These are phyloP conservation scores for Tagetes patula DNA, from an alignment of 129 eudicot genomes.

Conservation along the genomic window DNA sequence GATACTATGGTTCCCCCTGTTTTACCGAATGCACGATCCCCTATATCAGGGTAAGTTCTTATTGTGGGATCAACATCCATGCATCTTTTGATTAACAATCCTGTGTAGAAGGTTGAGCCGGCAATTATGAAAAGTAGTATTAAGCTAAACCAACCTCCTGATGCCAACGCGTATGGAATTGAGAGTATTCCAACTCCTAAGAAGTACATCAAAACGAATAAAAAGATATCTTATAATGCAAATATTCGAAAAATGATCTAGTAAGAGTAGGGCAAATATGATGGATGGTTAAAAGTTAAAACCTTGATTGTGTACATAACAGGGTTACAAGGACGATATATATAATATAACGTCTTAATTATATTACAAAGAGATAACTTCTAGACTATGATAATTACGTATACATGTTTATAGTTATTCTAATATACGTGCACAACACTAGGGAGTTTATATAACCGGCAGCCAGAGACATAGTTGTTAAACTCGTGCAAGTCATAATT, in stretches of 20 bases:
- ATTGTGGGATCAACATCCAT: slow-evolving; percentile 80
- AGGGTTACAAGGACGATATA: not conserved
- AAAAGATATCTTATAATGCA: not conserved
- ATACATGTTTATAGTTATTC: no score
- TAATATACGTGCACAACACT: no score
- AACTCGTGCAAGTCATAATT: no score
- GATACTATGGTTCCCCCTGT: slow-evolving; percentile 63
- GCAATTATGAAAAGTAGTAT: slow-evolving; percentile 62
- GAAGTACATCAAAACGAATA: slow-evolving; percentile 11
- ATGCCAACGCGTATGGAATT: slow-evolving; percentile 71
- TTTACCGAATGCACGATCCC: slow-evolving; percentile 73
- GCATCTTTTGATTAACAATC: slow-evolving; percentile 65
- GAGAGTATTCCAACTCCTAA: slow-evolving; percentile 89
- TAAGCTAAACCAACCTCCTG: slow-evolving; percentile 90
- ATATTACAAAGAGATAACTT: no score
- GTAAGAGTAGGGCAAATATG: not conserved
- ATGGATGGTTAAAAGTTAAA: not conserved
- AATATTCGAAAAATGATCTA: not conserved
- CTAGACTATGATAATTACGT: no score
- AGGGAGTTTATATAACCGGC: no score
- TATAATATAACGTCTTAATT: no score
- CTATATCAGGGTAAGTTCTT: slow-evolving; percentile 75
- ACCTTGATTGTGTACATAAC: not conserved
- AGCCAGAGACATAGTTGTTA: no score
- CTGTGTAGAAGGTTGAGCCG: slow-evolving; percentile 60